Evolutionary conservation across 2,329 filamentous ascomycete species (phyloP).

Genomic region (Cladophialophora bantiana): DNA sequence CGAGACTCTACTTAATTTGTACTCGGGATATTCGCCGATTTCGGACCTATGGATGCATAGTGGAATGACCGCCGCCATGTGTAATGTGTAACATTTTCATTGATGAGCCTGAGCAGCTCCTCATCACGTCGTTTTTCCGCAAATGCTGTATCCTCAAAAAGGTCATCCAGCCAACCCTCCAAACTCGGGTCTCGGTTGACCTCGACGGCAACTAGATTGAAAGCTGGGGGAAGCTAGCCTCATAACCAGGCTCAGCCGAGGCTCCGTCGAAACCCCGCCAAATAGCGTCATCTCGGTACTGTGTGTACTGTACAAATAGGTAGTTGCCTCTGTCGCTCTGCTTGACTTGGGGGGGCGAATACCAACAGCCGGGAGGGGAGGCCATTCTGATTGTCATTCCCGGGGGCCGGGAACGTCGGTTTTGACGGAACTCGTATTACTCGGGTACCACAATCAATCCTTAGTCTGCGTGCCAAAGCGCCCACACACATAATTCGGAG

Average conservation of each 20-base stretch:
- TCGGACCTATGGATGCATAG: not conserved
- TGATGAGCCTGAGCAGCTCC: not conserved
- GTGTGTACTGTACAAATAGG: not conserved
- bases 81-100: not conserved
- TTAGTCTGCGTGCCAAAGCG: not conserved
- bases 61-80: not conserved
- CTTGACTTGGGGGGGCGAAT: not conserved
- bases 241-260: constrained; percentile 18
- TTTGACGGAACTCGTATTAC: not conserved
- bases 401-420: not conserved
- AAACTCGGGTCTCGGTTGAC: constrained; percentile 5
- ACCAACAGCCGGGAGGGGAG: too few species aligned
- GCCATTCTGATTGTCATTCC: not conserved
- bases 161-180: not conserved
- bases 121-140: not conserved
- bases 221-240: constrained; percentile 28
- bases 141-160: not conserved
- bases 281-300: constrained; percentile 4
- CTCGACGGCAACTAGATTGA: constrained; percentile 1
- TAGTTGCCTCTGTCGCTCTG: not conserved
- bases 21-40: not conserved
- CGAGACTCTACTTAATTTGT: too few species aligned
- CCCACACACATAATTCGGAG: not conserved
- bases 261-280: constrained; percentile 31
- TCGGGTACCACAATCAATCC: not conserved